A percentile compares a stretch with the other conserved stretches of the same genome.
These are phyloP conservation scores for Kokia cookei DNA, from an alignment of 441 rosid species.

Conservation along the genomic window DNA sequence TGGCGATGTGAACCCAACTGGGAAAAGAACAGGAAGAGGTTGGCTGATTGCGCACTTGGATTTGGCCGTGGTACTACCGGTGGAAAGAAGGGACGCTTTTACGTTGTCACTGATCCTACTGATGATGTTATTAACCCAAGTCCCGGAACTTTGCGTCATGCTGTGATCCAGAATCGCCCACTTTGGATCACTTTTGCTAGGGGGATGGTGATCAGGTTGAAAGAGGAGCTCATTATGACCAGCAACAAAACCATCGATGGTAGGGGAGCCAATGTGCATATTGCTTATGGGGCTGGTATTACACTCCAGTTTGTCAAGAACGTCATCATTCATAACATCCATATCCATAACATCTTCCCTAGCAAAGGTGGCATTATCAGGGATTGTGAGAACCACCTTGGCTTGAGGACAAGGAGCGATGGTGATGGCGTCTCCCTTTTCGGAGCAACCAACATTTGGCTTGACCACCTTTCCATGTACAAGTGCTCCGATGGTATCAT, in stretches of 20 bases:
- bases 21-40: conserved; percentile 37
- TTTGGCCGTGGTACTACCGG: conserved; percentile 56
- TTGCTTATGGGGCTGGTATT: conserved; percentile 61
- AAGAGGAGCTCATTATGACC: conserved; percentile 49
- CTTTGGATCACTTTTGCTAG: conserved; percentile 55
- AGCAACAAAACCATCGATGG: conserved; percentile 72
- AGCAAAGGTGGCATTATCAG: conserved; percentile 49
- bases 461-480: conserved; percentile 80
- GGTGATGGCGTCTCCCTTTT: conserved; percentile 75
- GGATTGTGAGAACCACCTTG: conserved; percentile 46
- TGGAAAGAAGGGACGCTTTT: conserved; percentile 39
- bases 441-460: conserved; percentile 60
- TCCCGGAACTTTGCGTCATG: conserved; percentile 62
- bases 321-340: conserved; percentile 59
- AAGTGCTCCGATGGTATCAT: conserved; percentile 62
- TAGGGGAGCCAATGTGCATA: conserved; percentile 51
- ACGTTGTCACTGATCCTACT: conserved; percentile 42
- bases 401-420: conserved; percentile 51
- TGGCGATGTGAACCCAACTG: conserved; percentile 57
- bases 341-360: conserved; percentile 33
- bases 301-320: conserved; percentile 49
- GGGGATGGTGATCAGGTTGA: conserved; percentile 47
- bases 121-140: conserved; percentile 44
- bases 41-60: conserved; percentile 58
- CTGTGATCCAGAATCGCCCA: conserved; percentile 48